phyloP scores from a whole-genome alignment of 352 stramenopile genomes.

The Phytophthora vignae region DNA sequence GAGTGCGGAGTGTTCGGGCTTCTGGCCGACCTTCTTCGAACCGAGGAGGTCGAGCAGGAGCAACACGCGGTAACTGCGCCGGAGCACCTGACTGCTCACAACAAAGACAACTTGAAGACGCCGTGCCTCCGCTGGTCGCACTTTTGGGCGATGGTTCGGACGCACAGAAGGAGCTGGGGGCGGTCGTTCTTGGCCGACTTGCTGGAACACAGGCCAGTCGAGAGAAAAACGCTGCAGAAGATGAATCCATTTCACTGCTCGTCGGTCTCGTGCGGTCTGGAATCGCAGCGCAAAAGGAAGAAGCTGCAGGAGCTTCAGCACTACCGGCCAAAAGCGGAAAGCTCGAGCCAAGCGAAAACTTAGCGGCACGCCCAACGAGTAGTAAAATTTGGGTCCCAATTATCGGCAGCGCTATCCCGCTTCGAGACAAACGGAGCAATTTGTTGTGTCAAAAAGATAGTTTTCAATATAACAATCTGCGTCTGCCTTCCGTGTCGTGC shows the following conservation, averaged over 20 bases:
- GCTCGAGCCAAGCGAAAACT: neutral
- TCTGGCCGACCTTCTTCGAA: neutral
- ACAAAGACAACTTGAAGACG: conserved; percentile 1
- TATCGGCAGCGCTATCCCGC: too few relatives aligned
- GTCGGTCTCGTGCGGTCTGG: neutral
- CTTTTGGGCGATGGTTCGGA: neutral
- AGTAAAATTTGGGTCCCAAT: too few relatives aligned
- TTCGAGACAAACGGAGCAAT: neutral
- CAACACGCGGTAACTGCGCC: neutral
- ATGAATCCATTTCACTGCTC: neutral
- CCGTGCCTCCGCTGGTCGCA: neutral
- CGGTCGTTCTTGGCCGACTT: neutral
- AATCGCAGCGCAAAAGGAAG: neutral
- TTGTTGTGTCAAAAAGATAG: conserved; percentile 17
- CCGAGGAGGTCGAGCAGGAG: neutral
- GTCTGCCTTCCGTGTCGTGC: conserved; percentile 4
- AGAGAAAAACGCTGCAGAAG: neutral
- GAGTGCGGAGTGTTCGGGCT: neutral
- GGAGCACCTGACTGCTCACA: conserved; percentile 3
- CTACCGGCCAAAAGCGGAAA: neutral
- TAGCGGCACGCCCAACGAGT: neutral
- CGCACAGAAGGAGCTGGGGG: neutral
- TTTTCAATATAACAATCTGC: conserved; percentile 36
- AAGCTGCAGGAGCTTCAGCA: neutral
- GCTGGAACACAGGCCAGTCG: neutral